These are phyloP conservation scores for Eucalyptus erythrocorys DNA, from an alignment of 345 rosid genomes.

Conservation along the genomic window DNA sequence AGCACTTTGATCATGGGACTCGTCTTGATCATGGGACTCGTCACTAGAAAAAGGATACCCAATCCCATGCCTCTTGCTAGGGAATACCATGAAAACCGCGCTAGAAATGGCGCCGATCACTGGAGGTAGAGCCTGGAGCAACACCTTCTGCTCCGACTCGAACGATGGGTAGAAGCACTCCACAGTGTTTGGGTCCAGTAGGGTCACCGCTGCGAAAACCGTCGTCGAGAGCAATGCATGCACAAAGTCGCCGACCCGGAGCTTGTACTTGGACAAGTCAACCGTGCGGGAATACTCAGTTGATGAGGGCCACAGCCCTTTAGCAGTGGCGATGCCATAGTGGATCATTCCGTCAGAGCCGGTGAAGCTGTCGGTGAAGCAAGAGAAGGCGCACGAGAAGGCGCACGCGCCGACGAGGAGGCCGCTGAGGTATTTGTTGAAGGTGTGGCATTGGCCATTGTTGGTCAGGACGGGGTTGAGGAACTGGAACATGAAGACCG, in stretches of 20 bases:
- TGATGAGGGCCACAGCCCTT: conserved; percentile 50
- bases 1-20: conserved; percentile 13
- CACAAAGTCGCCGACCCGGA: conserved; percentile 44
- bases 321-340: conserved; percentile 49
- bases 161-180: conserved; percentile 58
- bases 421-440: conserved; percentile 40
- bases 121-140: conserved; percentile 58
- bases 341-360: conserved; percentile 33
- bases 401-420: conserved; percentile 52
- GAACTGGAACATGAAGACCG: conserved; percentile 66
- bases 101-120: conserved; percentile 45
- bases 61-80: conserved; percentile 66
- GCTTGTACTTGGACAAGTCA: conserved; percentile 36
- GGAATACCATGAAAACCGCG: conserved; percentile 42
- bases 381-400: conserved; percentile 50
- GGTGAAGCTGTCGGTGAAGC: conserved; percentile 66
- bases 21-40: background rate
- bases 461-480: conserved; percentile 74
- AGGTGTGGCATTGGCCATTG: conserved; percentile 45
- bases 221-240: conserved; percentile 39
- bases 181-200: conserved; percentile 49
- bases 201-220: conserved; percentile 44
- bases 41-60: conserved; percentile 45
- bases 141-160: conserved; percentile 26
- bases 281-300: background rate